Evolutionary conservation across 345 rosid genomes (phyloP), one percentile per base, ranked within the genome.

Genomic region (Corymbia maculata): DNA sequence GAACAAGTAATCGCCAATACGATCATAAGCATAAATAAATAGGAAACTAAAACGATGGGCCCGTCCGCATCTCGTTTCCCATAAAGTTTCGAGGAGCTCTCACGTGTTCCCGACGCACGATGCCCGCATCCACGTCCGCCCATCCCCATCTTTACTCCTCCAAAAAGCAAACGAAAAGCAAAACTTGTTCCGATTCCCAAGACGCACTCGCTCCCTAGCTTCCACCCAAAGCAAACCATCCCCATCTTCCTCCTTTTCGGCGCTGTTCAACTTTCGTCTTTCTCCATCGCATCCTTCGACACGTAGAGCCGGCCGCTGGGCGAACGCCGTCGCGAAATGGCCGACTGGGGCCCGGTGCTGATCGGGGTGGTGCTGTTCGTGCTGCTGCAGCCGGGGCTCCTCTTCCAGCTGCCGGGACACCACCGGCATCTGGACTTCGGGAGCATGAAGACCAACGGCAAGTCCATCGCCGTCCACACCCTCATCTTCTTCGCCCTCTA

Each of bases 281-380:
- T 44, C 84, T 75, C 84, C 84, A 19, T 21, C 84, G 82, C 82
- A 36, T 42, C 82, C 82, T 75, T 22, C 49, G 28, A 75, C 26
- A 13, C 79, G 44, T 30, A 68, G 45, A 2, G 8, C 79, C 45
- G 13, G 24, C 22, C 45, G 80, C 45, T n/a, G 28, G 10, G 8
- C 28, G 36, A 30, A 9, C 80, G 42, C 10, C 82, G 26, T 45
- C 15, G 28, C 75, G 22, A 88, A 70, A 97, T 96, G 98, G 96
- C 97, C 26, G 99, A 98, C 91, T 97, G 99, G 99, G 99, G 97
- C 52, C 99, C 99, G 2, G 96, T 97, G 36, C 10, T 98, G 42
- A 90, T 98, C 70, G 99, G 99, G 17, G 97, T 97, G 86, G 91
- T 97, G 52, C 90, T 98, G 52, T 98, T 98, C 93, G 95, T 98